These are phyloP conservation scores for Cymodocea nodosa DNA, from an alignment of 116 monocot genomes.

Conservation along the genomic window DNA sequence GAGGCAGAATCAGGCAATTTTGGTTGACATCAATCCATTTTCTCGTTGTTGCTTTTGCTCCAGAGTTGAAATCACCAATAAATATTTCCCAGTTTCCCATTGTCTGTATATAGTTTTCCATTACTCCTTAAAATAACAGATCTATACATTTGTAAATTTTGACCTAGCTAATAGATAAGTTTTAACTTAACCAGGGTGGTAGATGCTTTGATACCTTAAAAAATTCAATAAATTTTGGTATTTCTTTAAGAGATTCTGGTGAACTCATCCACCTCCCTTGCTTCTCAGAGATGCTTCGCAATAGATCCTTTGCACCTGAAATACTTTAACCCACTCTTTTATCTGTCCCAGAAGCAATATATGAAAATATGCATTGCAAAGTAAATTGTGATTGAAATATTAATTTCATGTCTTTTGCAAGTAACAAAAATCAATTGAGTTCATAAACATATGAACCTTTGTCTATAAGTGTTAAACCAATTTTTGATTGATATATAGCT, in stretches of 20 bases:
- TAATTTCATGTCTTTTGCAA: not conserved
- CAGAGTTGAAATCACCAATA: too few species aligned
- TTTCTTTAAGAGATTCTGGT: constrained; percentile 83
- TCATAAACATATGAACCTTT: constrained; percentile 29
- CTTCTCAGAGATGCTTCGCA: constrained; percentile 77
- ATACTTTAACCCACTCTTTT: not conserved
- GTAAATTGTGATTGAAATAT: not conserved
- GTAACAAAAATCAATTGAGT: not conserved
- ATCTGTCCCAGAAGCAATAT: too few species aligned
- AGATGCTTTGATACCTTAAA: constrained; percentile 39
- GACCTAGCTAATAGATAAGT: too few species aligned
- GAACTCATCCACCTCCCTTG: constrained; percentile 80
- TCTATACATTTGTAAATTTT: too few species aligned
- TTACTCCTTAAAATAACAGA: too few species aligned
- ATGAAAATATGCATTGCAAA: not conserved
- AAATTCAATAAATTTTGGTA: constrained; percentile 69
- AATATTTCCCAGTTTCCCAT: too few species aligned
- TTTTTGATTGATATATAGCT: constrained; percentile 93
- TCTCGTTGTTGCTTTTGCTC: too few species aligned
- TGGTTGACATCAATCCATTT: too few species aligned
- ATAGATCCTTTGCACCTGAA: constrained; percentile 64
- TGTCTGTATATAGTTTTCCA: too few species aligned
- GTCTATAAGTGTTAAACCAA: constrained; percentile 78
- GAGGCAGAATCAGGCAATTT: too few species aligned
- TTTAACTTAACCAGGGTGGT: too few species aligned